Percentiles rank a stretch among this genome's conserved stretches.
Conservation (phyloP, 129 eudicot species). For the Pittosporum tobira region DNA sequence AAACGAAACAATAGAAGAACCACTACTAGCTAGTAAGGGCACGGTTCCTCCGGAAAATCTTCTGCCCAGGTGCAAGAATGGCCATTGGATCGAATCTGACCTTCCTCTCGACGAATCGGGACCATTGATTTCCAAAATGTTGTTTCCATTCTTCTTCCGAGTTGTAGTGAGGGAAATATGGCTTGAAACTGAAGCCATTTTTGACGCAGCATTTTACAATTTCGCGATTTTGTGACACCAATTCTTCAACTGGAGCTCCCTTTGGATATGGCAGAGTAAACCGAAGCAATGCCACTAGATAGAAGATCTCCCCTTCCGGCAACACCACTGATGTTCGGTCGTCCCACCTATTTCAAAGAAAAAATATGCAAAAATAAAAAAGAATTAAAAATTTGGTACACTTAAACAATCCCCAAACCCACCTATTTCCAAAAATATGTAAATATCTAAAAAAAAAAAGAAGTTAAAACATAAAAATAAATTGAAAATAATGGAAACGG, state of each 20-base stretch:
- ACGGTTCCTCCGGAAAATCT: conserved; percentile 38
- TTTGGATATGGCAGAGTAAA: conserved; percentile 34
- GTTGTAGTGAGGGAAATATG: conserved; percentile 43
- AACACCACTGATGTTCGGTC: conserved; percentile 37
- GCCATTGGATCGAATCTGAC: conserved; percentile 48
- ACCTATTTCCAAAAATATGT: too few species aligned
- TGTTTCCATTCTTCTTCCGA: conserved; percentile 40
- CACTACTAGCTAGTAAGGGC: not conserved
- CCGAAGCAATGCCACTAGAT: conserved; percentile 46
- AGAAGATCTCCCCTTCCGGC: conserved; percentile 50
- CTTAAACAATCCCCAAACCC: too few species aligned
- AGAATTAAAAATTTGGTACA: too few species aligned
- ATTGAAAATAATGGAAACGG: too few species aligned
- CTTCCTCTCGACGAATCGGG: conserved; percentile 42
- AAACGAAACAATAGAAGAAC: not conserved
- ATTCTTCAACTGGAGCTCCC: conserved; percentile 27
- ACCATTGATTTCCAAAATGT: conserved; percentile 52
- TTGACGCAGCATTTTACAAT: conserved; percentile 25
- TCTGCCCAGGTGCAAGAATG: conserved; percentile 62
- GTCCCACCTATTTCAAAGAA: conserved; percentile 51
- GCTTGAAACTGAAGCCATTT: conserved; percentile 36
- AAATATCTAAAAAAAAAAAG: too few species aligned
- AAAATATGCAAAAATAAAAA: conserved; percentile 1
- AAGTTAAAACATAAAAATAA: too few species aligned
- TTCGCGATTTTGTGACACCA: conserved; percentile 38